phyloP scores from a whole-genome alignment of 2,329 filamentous ascomycete species.

The Beauveria brongniartii region DNA sequence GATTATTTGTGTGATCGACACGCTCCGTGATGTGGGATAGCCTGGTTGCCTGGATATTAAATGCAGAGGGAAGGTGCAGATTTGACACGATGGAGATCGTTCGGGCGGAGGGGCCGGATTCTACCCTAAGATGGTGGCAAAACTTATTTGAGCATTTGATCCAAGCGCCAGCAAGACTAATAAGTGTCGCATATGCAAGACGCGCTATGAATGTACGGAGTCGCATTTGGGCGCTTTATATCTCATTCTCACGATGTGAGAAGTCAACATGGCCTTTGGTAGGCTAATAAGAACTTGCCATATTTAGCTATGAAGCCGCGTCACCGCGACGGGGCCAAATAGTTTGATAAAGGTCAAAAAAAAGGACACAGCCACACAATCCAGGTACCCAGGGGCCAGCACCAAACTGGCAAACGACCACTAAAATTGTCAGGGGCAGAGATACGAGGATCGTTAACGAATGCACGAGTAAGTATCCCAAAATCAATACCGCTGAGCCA shows the following conservation, averaged over 20 bases:
- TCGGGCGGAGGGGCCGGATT: not conserved
- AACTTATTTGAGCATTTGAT: not conserved
- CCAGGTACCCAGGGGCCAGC: not conserved
- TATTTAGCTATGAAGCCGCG: not conserved
- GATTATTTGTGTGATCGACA: not conserved
- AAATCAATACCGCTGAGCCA: not conserved
- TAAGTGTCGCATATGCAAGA: not conserved
- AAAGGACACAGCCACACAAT: not conserved
- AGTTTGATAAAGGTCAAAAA: not conserved
- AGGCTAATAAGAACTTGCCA: not conserved
- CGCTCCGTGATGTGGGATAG: not conserved
- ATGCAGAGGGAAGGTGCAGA: not conserved
- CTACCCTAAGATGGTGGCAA: slow-evolving; percentile 4
- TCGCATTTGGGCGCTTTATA: not conserved
- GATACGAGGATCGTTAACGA: not conserved
- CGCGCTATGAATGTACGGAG: not conserved
- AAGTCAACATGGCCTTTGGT: not conserved
- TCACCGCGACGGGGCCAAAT: not conserved
- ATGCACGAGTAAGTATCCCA: not conserved
- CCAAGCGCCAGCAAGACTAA: not conserved
- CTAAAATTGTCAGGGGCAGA: not conserved
- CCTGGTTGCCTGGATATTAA: not conserved
- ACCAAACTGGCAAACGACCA: not conserved
- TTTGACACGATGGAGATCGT: not conserved
- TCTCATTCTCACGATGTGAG: not conserved